A percentile compares a stretch with the other conserved stretches of the same genome.
These are phyloP conservation scores for Fusarium succisae DNA, from an alignment of 2,329 filamentous ascomycete species.

Conservation along the genomic window DNA sequence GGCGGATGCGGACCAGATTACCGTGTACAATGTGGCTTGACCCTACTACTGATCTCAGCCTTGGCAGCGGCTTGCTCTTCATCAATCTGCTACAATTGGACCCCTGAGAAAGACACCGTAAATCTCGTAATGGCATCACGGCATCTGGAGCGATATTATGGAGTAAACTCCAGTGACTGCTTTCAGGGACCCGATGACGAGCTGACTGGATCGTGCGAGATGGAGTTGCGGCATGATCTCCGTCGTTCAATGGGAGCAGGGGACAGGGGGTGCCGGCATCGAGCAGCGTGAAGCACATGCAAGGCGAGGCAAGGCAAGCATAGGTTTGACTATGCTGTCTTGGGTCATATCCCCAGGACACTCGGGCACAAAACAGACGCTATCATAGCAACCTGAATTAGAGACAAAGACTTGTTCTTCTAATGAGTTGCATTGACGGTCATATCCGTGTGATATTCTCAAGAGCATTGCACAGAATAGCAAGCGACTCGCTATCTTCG, in stretches of 20 bases:
- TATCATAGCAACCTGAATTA: slow-evolving; percentile 1
- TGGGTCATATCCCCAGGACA: slow-evolving; percentile 11
- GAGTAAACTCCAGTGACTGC: slow-evolving; percentile 3
- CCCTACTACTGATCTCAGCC: slow-evolving; percentile 27
- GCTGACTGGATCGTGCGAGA: slow-evolving; percentile 14
- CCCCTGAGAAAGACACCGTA: not conserved
- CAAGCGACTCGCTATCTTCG: not conserved
- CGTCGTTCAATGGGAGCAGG: slow-evolving; percentile 8
- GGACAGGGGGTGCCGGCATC: slow-evolving; percentile 29
- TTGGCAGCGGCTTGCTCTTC: slow-evolving; percentile 23
- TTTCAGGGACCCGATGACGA: slow-evolving; percentile 30
- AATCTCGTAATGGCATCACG: slow-evolving; percentile 1
- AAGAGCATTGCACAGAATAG: not conserved
- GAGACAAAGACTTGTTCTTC: not conserved
- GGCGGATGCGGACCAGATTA: slow-evolving; percentile 8
- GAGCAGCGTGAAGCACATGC: slow-evolving; percentile 24
- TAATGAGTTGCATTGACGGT: not conserved
- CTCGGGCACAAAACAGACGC: slow-evolving; percentile 2
- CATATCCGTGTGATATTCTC: not conserved
- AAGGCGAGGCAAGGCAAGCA: not conserved
- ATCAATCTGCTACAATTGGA: not conserved
- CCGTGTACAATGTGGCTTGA: slow-evolving; percentile 26
- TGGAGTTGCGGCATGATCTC: slow-evolving; percentile 28
- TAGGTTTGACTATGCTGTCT: slow-evolving; percentile 12
- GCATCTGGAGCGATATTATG: not conserved